These are phyloP conservation scores for Aspergillus sp. DNA, from an alignment of 2,329 filamentous ascomycete genomes.

Conservation along the genomic window DNA sequence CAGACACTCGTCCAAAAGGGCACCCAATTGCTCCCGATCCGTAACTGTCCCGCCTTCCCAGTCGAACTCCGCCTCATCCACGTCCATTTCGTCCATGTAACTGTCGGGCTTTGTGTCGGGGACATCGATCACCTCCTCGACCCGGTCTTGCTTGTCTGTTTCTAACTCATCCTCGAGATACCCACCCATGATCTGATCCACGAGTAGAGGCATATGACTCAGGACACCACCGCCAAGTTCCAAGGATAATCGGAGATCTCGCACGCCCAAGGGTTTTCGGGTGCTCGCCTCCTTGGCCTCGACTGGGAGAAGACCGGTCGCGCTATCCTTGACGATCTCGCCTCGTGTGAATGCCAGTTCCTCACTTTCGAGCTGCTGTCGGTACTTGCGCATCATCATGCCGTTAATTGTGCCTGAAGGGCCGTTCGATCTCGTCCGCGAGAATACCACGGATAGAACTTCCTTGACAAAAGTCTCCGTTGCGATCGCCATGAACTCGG, in stretches of 20 bases:
- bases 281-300: constrained; percentile 76
- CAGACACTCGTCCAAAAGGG: constrained; percentile 45
- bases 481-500: constrained; percentile 62
- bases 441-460: constrained; percentile 56
- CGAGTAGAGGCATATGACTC: constrained; percentile 74
- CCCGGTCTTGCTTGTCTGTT: constrained; percentile 39
- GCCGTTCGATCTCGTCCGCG: constrained; percentile 58
- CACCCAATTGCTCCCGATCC: constrained; percentile 41
- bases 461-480: constrained; percentile 66
- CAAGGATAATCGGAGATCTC: constrained; percentile 74
- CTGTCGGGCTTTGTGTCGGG: constrained; percentile 21
- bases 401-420: constrained; percentile 66
- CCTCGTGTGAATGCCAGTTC: constrained; percentile 73
- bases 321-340: constrained; percentile 70
- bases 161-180: constrained; percentile 78
- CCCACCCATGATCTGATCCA: constrained; percentile 67
- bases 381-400: constrained; percentile 79
- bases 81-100: constrained; percentile 41
- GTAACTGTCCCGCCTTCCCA: constrained; percentile 42
- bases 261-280: constrained; percentile 71
- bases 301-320: constrained; percentile 72
- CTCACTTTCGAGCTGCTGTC: constrained; percentile 71
- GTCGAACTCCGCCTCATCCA: constrained; percentile 41
- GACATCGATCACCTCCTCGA: constrained; percentile 27
- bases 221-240: constrained; percentile 75